Evolutionary conservation across 768 basidiomycete genomes (phyloP).

Genomic region (Lepiota brunneoincarnata): DNA sequence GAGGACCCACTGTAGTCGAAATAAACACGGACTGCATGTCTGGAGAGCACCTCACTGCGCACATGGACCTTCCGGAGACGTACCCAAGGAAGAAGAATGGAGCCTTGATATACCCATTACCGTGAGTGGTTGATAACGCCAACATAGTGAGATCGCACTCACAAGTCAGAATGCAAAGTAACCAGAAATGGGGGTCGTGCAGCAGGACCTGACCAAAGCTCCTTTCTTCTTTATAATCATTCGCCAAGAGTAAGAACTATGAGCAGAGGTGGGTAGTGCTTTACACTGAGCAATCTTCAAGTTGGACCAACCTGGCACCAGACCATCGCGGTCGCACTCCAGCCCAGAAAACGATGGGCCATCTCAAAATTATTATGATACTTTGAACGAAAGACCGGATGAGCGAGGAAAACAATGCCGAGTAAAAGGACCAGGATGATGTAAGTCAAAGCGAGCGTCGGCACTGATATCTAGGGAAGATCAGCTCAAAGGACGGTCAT

Average conservation of each 20-base stretch:
- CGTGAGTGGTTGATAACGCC: neutral
- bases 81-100: slow-evolving; percentile 60
- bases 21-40: slow-evolving; percentile 55
- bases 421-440: slow-evolving; percentile 44
- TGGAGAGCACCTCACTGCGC: slow-evolving; percentile 48
- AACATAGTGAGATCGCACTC: neutral
- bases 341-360: slow-evolving; percentile 56
- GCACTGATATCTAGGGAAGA: slow-evolving; percentile 35
- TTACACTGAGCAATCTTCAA: neutral
- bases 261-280: neutral
- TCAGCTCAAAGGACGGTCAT: neutral
- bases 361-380: slow-evolving; percentile 53
- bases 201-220: slow-evolving; percentile 42
- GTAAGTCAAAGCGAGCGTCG: slow-evolving; percentile 51
- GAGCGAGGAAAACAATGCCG: slow-evolving; percentile 49
- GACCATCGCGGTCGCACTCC: slow-evolving; percentile 49
- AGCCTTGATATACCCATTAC: slow-evolving; percentile 23
- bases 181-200: slow-evolving; percentile 50
- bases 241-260: slow-evolving; percentile 48
- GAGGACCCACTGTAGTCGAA: slow-evolving; percentile 52
- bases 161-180: slow-evolving; percentile 50
- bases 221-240: slow-evolving; percentile 42
- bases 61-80: slow-evolving; percentile 56
- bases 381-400: slow-evolving; percentile 44
- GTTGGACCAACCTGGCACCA: slow-evolving; percentile 49